Evolutionary conservation across 768 basidiomycete species (phyloP).

Genomic region (Termitomyces sp.): DNA sequence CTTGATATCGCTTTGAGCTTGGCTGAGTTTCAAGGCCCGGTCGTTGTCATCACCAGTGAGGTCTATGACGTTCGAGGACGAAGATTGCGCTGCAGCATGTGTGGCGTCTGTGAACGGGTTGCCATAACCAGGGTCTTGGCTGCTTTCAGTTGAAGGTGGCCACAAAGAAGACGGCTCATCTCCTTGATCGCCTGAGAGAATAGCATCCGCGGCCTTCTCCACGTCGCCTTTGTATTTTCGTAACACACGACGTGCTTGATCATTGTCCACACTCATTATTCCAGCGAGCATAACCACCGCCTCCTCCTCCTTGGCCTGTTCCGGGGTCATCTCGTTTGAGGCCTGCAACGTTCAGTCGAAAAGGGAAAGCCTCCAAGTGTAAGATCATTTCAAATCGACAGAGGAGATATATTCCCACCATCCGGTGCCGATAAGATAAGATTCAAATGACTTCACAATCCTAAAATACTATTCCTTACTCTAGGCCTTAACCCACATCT

Average conservation of each 20-base stretch:
- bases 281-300: constrained; percentile 29
- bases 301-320: constrained; percentile 25
- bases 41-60: constrained; percentile 59
- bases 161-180: constrained; percentile 19
- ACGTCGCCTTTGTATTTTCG: constrained; percentile 58
- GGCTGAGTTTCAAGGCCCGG: constrained; percentile 51
- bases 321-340: constrained; percentile 14
- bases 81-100: constrained; percentile 9
- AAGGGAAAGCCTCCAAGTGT: background rate
- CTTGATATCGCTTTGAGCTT: constrained; percentile 36
- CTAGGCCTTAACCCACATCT: constrained; percentile 9
- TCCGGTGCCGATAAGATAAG: background rate
- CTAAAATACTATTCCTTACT: background rate
- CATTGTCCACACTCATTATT: constrained; percentile 32
- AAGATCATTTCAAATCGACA: background rate
- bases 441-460: background rate
- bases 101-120: constrained; percentile 9
- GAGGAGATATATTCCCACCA: background rate
- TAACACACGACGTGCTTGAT: constrained; percentile 51
- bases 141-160: constrained; percentile 18
- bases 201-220: constrained; percentile 51
- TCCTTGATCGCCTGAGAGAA: constrained; percentile 49
- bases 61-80: constrained; percentile 45
- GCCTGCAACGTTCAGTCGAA: background rate
- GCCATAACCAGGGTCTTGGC: constrained; percentile 15